Evolutionary conservation across 768 basidiomycete genomes (phyloP), one percentile per base, ranked within the genome.

Genomic region (Pleurotus tuoliensis): DNA sequence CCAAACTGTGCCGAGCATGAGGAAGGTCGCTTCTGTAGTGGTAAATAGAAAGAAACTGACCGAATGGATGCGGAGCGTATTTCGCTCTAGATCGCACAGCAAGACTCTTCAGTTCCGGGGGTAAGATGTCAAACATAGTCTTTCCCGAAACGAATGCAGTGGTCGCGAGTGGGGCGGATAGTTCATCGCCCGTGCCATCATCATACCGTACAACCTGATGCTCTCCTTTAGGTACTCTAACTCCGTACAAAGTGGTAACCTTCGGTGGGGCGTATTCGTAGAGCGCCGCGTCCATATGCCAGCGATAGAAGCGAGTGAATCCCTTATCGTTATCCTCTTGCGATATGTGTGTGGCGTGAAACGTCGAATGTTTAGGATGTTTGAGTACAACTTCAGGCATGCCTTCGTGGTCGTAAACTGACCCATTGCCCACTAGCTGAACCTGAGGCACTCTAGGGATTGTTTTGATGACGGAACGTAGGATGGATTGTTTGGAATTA

Each of bases 211-310:
- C 80, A 3, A 74, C 75, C 76, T 96, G 92, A 16, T 58, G 64
- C 9, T 72, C 64, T 2, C 91, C 92, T 20, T 75, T 59, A 2
- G 93, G 94, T 0, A 94, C 86, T 3, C 63, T 75, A 60, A 94
- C 77, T 1, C 85, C 90, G 62, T 92, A 93, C 16, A 95, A 81
- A 0, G 92, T 90, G 4, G 94, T 95, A 41, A 90, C 92, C 60
- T 80, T 86, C 2, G 93, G 92, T 13, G 90, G 90, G 22, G 83
- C 81, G 9, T 87, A 76, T 54, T 86, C 82, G 66, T 90, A 90
- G 34, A 92, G 72, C 2, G 91, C 91, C 0, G 94, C 92, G 62
- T 94, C 93, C 69, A 94, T 94, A 69, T 95, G 91, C 92, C 92
- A 94, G 48, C 92, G 78, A 69, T 92, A 94, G 78, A 89, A 94